These are phyloP conservation scores for Glebionis coronaria DNA, from an alignment of 129 eudicot species.

Conservation along the genomic window DNA sequence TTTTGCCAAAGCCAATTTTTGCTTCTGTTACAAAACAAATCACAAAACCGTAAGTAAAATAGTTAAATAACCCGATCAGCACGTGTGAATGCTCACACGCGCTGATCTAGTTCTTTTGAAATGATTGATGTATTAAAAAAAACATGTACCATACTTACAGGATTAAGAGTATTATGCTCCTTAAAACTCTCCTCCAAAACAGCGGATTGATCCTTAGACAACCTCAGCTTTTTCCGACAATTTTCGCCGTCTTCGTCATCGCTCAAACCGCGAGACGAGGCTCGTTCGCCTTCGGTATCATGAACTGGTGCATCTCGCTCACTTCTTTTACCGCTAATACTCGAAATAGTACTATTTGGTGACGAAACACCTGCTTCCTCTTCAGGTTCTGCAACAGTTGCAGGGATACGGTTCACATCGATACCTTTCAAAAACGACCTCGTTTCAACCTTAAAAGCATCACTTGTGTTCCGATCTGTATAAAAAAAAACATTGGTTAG, in stretches of 20 bases:
- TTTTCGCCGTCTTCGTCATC: slow-evolving; percentile 91
- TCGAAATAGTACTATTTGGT: slow-evolving; percentile 90
- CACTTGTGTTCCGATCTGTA: slow-evolving; percentile 61
- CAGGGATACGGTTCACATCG: slow-evolving; percentile 78
- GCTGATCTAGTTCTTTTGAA: slow-evolving; percentile 12
- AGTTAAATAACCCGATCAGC: not conserved
- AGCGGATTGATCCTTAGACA: slow-evolving; percentile 89
- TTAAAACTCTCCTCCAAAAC: slow-evolving; percentile 93
- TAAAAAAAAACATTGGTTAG: not conserved
- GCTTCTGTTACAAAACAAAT: slow-evolving; percentile 53
- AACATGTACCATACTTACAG: slow-evolving; percentile 46
- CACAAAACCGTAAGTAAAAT: slow-evolving; percentile 2
- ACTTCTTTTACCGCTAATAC: slow-evolving; percentile 83
- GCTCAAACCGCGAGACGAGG: slow-evolving; percentile 62
- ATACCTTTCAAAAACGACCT: slow-evolving; percentile 81
- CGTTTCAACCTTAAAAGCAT: slow-evolving; percentile 52
- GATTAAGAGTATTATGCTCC: slow-evolving; percentile 93
- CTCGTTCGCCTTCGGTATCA: slow-evolving; percentile 58
- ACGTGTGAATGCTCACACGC: too few relatives aligned
- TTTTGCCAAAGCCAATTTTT: slow-evolving; percentile 78
- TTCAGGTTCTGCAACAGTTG: slow-evolving; percentile 52
- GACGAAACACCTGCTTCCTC: slow-evolving; percentile 86
- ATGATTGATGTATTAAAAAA: not conserved
- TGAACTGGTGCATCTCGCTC: slow-evolving; percentile 50
- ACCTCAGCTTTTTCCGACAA: slow-evolving; percentile 80